Conservation (phyloP, 208 protist genomes). For the Angomonas deanei region DNA sequence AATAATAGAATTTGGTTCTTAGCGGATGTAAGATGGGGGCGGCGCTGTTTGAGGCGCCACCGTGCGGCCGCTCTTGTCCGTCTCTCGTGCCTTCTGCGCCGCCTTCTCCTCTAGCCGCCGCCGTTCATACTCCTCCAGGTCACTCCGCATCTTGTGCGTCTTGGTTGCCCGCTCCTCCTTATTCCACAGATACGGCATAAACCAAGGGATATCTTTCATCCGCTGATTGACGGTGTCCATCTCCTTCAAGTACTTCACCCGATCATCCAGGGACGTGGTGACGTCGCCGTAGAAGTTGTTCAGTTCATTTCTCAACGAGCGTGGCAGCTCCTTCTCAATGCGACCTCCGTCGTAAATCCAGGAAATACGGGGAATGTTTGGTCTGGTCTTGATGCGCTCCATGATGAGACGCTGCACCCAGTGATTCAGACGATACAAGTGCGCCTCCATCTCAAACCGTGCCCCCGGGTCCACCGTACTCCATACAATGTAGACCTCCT, state of each 20-base stretch:
- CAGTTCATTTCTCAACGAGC: conserved; percentile 61
- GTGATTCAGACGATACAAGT: conserved; percentile 76
- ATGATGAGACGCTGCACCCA: conserved; percentile 84
- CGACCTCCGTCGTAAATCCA: conserved; percentile 87
- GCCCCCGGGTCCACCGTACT: conserved; percentile 79
- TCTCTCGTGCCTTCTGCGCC: conserved; percentile 12
- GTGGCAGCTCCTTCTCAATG: conserved; percentile 74
- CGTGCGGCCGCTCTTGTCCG: conserved; percentile 28
- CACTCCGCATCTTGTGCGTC: conserved; percentile 62
- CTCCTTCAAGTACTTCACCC: conserved; percentile 88
- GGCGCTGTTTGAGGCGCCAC: conserved; percentile 59
- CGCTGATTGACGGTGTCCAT: conserved; percentile 88
- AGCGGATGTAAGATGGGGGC: conserved; percentile 76
- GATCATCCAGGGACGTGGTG: conserved; percentile 58
- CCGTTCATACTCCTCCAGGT: conserved; percentile 69
- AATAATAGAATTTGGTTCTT: background rate
- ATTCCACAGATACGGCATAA: conserved; percentile 91
- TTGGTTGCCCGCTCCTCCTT: conserved; percentile 84
- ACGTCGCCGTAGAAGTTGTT: conserved; percentile 61
- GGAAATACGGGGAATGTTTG: conserved; percentile 76
- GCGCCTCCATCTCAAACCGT: conserved; percentile 82
- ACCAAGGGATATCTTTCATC: conserved; percentile 89
- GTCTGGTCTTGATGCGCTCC: conserved; percentile 66
- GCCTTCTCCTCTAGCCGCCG: conserved; percentile 25
- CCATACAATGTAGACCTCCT: conserved; percentile 89